Percentiles rank a stretch among this genome's conserved stretches.
Evolutionary conservation across 306 rosid species (phyloP).

Genomic region (Rosa chinensis): DNA sequence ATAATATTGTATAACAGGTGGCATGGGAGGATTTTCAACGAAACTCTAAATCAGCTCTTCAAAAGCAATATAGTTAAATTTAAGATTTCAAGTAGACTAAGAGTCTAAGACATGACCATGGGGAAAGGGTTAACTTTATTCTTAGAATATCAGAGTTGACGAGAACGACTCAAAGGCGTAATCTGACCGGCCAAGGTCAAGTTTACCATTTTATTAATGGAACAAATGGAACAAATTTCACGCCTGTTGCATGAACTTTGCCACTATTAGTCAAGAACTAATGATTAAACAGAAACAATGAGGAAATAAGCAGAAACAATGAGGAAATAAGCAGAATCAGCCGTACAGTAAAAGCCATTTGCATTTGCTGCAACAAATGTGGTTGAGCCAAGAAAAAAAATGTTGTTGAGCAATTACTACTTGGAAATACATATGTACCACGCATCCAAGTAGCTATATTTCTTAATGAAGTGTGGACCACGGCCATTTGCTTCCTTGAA

Average conservation of each 20-base stretch:
- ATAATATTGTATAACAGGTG: too few relatives aligned
- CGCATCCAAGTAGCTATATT: neutral
- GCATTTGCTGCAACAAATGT: neutral
- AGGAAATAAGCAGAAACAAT: conserved; percentile 3
- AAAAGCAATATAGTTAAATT: too few relatives aligned
- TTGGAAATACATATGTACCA: neutral
- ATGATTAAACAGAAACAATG: too few relatives aligned
- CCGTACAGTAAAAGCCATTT: neutral
- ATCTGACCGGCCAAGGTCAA: neutral
- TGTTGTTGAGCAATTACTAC: neutral
- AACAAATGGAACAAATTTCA: neutral
- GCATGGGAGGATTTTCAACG: too few relatives aligned
- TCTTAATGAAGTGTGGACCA: neutral
- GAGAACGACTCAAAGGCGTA: neutral
- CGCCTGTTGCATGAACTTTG: neutral
- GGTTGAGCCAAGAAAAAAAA: neutral
- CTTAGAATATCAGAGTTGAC: neutral
- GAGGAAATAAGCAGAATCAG: conserved; percentile 8
- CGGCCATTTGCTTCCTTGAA: neutral
- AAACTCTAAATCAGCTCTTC: too few relatives aligned
- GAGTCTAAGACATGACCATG: too few relatives aligned
- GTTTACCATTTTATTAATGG: neutral
- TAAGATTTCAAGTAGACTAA: too few relatives aligned
- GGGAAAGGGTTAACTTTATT: too few relatives aligned
- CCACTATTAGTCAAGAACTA: too few relatives aligned